Evolutionary conservation across 768 basidiomycete species (phyloP).

Genomic region (Pisolithus marmoratus): DNA sequence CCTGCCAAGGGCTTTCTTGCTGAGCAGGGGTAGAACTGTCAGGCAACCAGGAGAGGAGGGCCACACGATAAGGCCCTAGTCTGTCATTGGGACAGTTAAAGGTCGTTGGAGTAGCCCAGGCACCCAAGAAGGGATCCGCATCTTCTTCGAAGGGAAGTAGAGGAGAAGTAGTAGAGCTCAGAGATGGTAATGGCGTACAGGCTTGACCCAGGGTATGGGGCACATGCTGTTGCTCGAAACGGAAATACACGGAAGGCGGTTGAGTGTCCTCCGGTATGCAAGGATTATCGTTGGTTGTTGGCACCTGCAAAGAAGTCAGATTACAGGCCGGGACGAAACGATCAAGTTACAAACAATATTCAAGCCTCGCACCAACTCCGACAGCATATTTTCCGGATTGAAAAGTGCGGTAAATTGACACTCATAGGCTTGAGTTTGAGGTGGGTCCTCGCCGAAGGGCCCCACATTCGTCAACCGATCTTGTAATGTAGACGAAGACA

Average conservation of each 20-base stretch:
- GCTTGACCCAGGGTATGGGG: not conserved
- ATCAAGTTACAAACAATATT: constrained; percentile 23
- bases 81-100: not conserved
- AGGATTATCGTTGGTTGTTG: constrained; percentile 17
- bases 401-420: not conserved
- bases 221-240: not conserved
- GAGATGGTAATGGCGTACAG: not conserved
- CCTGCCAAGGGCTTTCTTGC: not conserved
- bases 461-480: constrained; percentile 3
- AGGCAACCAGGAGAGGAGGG: not conserved
- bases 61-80: not conserved
- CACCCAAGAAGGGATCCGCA: not conserved
- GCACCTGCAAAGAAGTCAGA: constrained; percentile 19
- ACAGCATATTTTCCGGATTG: constrained; percentile 15
- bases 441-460: not conserved
- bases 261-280: not conserved
- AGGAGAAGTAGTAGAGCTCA: not conserved
- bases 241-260: not conserved
- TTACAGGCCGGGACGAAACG: not conserved
- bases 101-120: not conserved
- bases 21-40: not conserved
- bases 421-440: constrained; percentile 11
- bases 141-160: not conserved
- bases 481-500: constrained; percentile 3
- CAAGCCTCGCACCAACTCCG: constrained; percentile 18